Conservation (phyloP, 2,329 filamentous ascomycete species). For the Cercospora sp. region DNA sequence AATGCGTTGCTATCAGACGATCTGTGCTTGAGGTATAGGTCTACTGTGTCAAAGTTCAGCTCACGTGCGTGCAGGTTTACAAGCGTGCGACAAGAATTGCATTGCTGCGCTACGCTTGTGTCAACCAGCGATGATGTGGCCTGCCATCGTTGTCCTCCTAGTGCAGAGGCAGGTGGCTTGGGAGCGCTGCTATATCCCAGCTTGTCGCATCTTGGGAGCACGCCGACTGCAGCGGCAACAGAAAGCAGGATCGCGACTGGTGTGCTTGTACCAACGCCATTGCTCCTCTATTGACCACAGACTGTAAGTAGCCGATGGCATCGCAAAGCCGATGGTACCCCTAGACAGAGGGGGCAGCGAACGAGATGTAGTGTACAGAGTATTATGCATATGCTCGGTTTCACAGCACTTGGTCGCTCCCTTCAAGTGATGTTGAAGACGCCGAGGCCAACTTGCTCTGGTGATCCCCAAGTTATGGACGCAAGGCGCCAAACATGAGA, state of each 20-base stretch:
- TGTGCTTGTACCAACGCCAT: neutral
- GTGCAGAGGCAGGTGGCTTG: neutral
- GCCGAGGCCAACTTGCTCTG: neutral
- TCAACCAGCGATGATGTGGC: neutral
- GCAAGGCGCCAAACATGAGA: slow-evolving; percentile 41
- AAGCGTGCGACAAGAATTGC: neutral
- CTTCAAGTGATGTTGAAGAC: neutral
- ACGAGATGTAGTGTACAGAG: neutral
- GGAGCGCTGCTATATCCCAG: neutral
- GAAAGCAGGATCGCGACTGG: neutral
- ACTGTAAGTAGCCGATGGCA: neutral
- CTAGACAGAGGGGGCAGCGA: neutral
- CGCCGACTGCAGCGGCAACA: neutral
- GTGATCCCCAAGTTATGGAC: slow-evolving; percentile 19
- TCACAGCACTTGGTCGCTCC: neutral
- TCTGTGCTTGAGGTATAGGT: neutral
- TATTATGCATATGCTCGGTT: neutral
- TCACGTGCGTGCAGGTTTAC: neutral
- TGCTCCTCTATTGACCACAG: neutral
- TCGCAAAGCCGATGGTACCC: neutral
- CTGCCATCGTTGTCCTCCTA: neutral
- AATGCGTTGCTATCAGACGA: neutral
- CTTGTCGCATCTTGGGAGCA: neutral
- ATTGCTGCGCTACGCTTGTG: neutral
- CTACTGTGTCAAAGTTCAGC: neutral